A percentile compares a stretch with the other conserved stretches of the same genome.
Conservation (phyloP, 2,329 filamentous ascomycete species). For the Lizonia empirigonia region DNA sequence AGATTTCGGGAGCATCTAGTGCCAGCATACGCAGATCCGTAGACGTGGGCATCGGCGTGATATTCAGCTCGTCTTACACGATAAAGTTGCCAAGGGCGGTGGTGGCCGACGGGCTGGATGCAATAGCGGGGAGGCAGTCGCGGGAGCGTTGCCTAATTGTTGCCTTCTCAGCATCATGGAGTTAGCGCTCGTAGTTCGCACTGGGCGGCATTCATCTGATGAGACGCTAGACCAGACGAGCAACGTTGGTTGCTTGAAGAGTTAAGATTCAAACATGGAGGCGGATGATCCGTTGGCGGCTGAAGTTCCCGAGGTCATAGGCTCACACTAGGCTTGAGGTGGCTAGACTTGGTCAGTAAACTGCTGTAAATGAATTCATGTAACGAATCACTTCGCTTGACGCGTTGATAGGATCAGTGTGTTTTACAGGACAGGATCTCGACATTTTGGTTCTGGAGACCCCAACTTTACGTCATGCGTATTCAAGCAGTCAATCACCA, state of each 20-base stretch:
- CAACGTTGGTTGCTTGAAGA: neutral
- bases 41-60: constrained; percentile 14
- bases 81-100: constrained; percentile 29
- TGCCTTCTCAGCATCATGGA: constrained; percentile 21
- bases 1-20: constrained; percentile 26
- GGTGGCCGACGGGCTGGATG: constrained; percentile 19
- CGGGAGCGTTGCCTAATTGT: constrained; percentile 35
- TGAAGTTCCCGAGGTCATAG: too few species aligned
- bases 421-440: too few species aligned
- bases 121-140: constrained; percentile 14
- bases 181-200: neutral
- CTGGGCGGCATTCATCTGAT: neutral
- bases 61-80: constrained; percentile 38
- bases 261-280: constrained; percentile 1
- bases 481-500: too few species aligned
- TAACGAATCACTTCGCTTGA: too few species aligned
- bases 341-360: neutral
- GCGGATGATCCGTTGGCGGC: neutral
- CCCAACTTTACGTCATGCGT: too few species aligned
- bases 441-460: too few species aligned
- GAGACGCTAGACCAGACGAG: neutral
- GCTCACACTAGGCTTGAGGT: neutral
- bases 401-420: too few species aligned
- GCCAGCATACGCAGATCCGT: constrained; percentile 18
- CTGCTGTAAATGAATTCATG: too few species aligned